Conservation (phyloP, 176 grass and related monocot species). For the Aegilops longissima region DNA sequence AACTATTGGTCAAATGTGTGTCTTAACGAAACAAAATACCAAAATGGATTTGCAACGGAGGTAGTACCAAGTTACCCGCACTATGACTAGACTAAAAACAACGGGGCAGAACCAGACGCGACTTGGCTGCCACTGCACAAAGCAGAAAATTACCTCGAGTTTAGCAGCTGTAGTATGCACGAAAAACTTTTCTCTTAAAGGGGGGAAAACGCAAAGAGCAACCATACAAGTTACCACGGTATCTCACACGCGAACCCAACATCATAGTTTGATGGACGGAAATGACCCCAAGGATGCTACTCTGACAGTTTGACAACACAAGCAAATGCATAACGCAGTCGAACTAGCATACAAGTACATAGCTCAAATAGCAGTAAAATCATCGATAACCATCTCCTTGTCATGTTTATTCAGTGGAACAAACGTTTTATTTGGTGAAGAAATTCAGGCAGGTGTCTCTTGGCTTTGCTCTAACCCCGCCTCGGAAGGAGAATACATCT, state of each 20-base stretch:
- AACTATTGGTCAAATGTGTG: too few relatives aligned
- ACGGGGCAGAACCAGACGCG: too few relatives aligned
- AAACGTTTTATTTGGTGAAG: background rate
- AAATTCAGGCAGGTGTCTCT: background rate
- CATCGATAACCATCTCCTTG: background rate
- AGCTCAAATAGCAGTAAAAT: background rate
- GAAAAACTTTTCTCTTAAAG: background rate
- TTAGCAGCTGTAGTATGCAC: background rate
- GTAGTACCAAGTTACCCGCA: too few relatives aligned
- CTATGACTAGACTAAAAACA: too few relatives aligned
- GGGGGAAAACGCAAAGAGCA: background rate
- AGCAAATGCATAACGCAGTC: background rate
- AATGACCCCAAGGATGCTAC: background rate
- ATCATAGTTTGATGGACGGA: background rate
- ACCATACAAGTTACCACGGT: background rate
- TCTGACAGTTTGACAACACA: background rate
- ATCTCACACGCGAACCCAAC: background rate
- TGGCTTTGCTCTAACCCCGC: background rate
- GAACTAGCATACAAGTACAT: constrained; percentile 5
- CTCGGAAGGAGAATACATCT: background rate
- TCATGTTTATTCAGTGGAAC: constrained; percentile 31
- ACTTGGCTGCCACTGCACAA: too few relatives aligned
- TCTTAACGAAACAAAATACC: too few relatives aligned
- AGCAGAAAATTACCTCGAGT: too few relatives aligned
- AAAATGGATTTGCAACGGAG: too few relatives aligned